Base-by-base conservation (phyloP, 106 monocot species). In the Acorus gramineus region DNA sequence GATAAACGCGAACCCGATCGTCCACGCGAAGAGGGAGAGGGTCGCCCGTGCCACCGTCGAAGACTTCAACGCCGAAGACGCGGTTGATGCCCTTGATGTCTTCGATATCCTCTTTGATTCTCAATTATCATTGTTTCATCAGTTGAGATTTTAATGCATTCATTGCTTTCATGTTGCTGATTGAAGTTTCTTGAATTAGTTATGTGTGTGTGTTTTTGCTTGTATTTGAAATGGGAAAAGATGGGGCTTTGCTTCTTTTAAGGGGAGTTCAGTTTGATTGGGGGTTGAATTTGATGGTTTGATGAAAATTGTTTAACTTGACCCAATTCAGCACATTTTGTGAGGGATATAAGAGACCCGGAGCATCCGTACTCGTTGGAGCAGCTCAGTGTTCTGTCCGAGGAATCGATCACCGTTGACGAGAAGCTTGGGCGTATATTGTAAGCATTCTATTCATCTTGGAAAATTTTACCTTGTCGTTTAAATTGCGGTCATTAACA, bases 301-400 rank as follows among this genome's bases (percentile, higher is more conserved):
- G 28, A 28, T 28, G 28, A 28, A 28, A 28, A 28, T 28, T 28
- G 28, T 28, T 28, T 28, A 28, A 28, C 57, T 64, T 59, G 59
- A 73, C 69, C 68, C 4, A 11, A 13, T 60, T 69, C 11, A 42
- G 53, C 68, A 89, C 61, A 92, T 77, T 81, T 66, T 3, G 81
- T 92, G 55, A 78, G 91, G 79, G 87, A 92, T 63, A 92, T 92
- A 53, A 84, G 81, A 77, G 91, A 92, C 74, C 91, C 79, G 55
- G 91, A 92, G 72, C 91, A 87, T 47, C 87, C 91, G 7, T 92
- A 86, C 79, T 92, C 91, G 47, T 68, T 92, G 65, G 91, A 92
- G 69, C 91, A 92, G 84, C 91, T 87, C 64, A 87, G 79, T 59
- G 81, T 92, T 12, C 78, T 86, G 8, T 87, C 87, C 2, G 81